Evolutionary conservation across 2,329 filamentous ascomycete genomes (phyloP), one percentile per base, ranked within the genome.

Genomic region (Venturia pyrina): DNA sequence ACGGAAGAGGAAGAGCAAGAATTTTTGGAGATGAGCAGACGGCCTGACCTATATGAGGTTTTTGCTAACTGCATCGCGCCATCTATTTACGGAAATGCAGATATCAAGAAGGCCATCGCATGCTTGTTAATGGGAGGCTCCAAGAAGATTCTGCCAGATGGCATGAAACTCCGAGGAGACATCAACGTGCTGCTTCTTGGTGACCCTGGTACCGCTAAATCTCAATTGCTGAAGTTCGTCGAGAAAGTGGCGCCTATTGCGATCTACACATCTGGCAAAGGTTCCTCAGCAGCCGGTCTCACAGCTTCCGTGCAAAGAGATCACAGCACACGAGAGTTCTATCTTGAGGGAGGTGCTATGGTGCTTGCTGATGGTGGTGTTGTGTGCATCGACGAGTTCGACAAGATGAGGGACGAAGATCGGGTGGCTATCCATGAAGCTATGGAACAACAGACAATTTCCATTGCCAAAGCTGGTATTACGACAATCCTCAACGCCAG

Each of bases 391-490:
- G 95, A 99, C 74, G 95, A 99, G 78, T 99, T 99, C 74, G 95
- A 99, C 80, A 99, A 99, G 82, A 99, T 99, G 95, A 85, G 95
- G 68, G 95, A 99, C 74, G 95, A 99, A 76, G 95, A 99, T 72
- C 86, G 95, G 71, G 95, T 98, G 7, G 95, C 95, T 1, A 99
- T 99, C 70, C 95, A 99, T 82, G 95, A 99, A 84, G 95, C 95
- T 67, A 99, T 99, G 95, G 95, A 99, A 76, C 95, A 99, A 79
- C 95, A 99, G 77, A 99, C 95, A 0, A 99, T 99, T 68, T 98
- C 95, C 13, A 98, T 99, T 71, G 95, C 95, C 69, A 98, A 99
- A 79, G 95, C 95, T 0, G 95, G 95, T 72, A 99, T 99, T 74
- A 99, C 95, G 0, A 99, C 95, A 0, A 98, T 99, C 69, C 85